phyloP scores from a whole-genome alignment of 495 filamentous ascomycete genomes.

The Daldinia caldariorum region DNA sequence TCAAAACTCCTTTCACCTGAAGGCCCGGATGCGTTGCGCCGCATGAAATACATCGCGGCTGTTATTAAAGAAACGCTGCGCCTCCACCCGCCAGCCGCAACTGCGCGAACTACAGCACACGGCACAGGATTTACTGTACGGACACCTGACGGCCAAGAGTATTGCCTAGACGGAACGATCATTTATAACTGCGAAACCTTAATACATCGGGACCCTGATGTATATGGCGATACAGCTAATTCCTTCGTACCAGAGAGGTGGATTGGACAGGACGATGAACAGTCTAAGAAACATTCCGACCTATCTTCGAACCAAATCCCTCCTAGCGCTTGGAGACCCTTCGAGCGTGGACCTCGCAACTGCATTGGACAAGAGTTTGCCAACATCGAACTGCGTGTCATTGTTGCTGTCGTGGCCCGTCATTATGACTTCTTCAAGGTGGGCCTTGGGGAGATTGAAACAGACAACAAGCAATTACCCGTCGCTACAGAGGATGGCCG shows the following conservation, averaged over 20 bases:
- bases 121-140: constrained; percentile 48
- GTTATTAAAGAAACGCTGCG: constrained; percentile 65
- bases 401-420: constrained; percentile 52
- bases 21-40: constrained; percentile 55
- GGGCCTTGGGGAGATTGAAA: constrained; percentile 52
- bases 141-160: constrained; percentile 65
- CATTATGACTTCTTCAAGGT: constrained; percentile 58
- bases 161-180: constrained; percentile 61
- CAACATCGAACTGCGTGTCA: constrained; percentile 52
- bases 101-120: constrained; percentile 48
- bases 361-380: constrained; percentile 70
- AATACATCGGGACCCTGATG: constrained; percentile 66
- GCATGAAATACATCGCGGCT: constrained; percentile 56
- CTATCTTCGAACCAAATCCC: constrained; percentile 39
- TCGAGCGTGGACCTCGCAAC: constrained; percentile 64
- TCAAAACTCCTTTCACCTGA: constrained; percentile 28
- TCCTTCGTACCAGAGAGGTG: constrained; percentile 71
- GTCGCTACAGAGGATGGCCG: constrained; percentile 31
- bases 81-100: constrained; percentile 55
- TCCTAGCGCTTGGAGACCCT: constrained; percentile 60
- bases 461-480: too few species aligned
- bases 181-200: constrained; percentile 62
- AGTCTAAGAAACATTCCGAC: not conserved
- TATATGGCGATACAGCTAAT: constrained; percentile 65
- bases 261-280: constrained; percentile 49